These are phyloP conservation scores for Diutina ranongensis DNA, from an alignment of 1,139 yeast species.

Conservation along the genomic window DNA sequence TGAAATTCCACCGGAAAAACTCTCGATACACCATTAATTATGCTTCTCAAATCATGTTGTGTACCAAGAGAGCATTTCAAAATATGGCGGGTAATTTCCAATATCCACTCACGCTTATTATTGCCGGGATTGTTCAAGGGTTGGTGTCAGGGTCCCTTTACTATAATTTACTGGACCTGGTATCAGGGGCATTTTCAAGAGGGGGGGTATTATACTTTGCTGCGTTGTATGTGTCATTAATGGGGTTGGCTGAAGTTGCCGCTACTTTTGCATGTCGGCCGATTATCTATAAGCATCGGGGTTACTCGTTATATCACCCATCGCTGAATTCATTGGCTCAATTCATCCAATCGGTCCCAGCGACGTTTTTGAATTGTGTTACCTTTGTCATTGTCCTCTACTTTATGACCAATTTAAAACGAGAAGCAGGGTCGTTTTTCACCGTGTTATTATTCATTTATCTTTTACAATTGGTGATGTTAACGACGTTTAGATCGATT, in stretches of 20 bases:
- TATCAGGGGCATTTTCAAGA: constrained; percentile 47
- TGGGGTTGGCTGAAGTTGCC: constrained; percentile 63
- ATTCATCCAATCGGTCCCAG: constrained; percentile 55
- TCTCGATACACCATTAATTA: constrained; percentile 62
- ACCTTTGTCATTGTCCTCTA: constrained; percentile 53
- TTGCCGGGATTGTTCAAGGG: constrained; percentile 63
- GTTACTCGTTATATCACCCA: constrained; percentile 66
- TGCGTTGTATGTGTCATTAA: constrained; percentile 63
- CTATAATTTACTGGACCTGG: constrained; percentile 38
- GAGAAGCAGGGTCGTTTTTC: constrained; percentile 62
- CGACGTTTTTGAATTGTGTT: constrained; percentile 41
- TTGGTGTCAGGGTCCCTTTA: constrained; percentile 65
- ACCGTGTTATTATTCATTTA: constrained; percentile 45
- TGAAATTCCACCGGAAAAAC: constrained; percentile 23
- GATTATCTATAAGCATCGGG: constrained; percentile 69
- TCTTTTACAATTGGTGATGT: constrained; percentile 49
- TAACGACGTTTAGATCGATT: constrained; percentile 59
- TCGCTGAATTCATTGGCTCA: constrained; percentile 69
- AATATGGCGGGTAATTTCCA: constrained; percentile 52
- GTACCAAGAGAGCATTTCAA: constrained; percentile 50
- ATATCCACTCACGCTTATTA: constrained; percentile 41
- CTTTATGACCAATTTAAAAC: constrained; percentile 56
- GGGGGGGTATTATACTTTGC: constrained; percentile 73
- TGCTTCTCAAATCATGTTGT: constrained; percentile 50
- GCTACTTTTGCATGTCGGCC: constrained; percentile 62